Conservation (phyloP, 331 rosid species). For the Pyracantha coccinea region DNA sequence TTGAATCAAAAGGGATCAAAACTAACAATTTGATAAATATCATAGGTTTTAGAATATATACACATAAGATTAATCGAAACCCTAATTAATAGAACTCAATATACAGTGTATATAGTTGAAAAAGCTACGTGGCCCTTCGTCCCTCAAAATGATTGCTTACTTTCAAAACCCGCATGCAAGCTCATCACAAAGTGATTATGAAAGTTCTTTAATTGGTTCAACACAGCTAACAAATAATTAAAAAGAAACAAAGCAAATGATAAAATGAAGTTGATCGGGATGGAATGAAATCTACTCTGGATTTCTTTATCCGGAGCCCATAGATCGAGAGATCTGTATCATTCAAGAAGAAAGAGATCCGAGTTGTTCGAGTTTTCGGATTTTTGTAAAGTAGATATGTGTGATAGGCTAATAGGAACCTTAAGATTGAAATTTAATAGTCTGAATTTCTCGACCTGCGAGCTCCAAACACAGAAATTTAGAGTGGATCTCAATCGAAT, state of each 20-base stretch:
- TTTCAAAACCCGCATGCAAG: slow-evolving; percentile 14
- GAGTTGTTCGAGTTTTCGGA: no score
- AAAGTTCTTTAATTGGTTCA: not conserved
- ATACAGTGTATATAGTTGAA: not conserved
- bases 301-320: no score
- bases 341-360: no score
- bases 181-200: not conserved
- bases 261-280: not conserved
- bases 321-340: no score
- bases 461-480: no score
- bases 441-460: no score
- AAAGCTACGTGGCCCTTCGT: not conserved
- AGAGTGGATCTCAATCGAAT: no score
- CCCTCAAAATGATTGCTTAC: slow-evolving; percentile 4
- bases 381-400: no score
- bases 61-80: not conserved
- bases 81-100: not conserved
- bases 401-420: no score
- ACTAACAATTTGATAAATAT: not conserved
- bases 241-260: not conserved
- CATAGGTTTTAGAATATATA: not conserved
- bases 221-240: not conserved
- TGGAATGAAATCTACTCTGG: no score
- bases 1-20: not conserved
- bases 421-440: no score